A percentile compares a stretch with the other conserved stretches of the same genome.
These are phyloP conservation scores for Trichocladium antarcticum DNA, from an alignment of 495 filamentous ascomycete species.

Conservation along the genomic window DNA sequence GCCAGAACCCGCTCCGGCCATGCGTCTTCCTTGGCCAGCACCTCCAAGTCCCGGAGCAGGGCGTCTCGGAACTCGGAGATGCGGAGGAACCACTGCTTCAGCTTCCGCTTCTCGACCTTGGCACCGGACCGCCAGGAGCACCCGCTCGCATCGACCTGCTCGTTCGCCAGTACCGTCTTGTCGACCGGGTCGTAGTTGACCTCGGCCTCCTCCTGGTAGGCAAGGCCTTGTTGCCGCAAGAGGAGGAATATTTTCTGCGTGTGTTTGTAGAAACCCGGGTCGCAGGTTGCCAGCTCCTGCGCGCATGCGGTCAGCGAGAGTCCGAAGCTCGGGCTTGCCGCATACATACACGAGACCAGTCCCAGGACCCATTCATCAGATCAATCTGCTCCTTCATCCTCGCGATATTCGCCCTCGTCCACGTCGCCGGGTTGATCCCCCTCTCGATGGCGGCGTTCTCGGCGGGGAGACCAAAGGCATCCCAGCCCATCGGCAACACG, in stretches of 20 bases:
- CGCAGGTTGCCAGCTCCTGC: conserved; percentile 74
- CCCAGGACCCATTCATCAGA: conserved; percentile 65
- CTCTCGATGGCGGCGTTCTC: conserved; percentile 91
- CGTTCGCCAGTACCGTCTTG: conserved; percentile 80
- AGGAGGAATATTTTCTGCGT: conserved; percentile 76
- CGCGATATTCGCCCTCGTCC: conserved; percentile 69
- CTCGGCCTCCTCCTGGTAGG: conserved; percentile 65
- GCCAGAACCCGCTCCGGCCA: conserved; percentile 76
- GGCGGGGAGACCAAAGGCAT: conserved; percentile 81
- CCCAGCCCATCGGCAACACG: conserved; percentile 84
- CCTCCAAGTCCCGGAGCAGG: conserved; percentile 61
- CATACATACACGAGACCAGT: conserved; percentile 64
- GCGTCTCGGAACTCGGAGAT: conserved; percentile 68
- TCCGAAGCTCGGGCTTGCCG: background rate
- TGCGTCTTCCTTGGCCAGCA: conserved; percentile 44
- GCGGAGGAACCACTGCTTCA: conserved; percentile 85
- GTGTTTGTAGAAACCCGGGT: conserved; percentile 76
- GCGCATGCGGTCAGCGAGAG: background rate
- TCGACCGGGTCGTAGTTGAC: conserved; percentile 90
- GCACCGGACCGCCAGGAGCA: conserved; percentile 82
- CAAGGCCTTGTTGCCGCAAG: conserved; percentile 57
- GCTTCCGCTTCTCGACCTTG: conserved; percentile 63
- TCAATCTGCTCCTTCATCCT: conserved; percentile 74
- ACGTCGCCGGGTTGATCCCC: conserved; percentile 62
- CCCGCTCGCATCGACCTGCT: conserved; percentile 77